phyloP scores from a whole-genome alignment of 1,139 yeast genomes.

The Starmera stellimalicola region DNA sequence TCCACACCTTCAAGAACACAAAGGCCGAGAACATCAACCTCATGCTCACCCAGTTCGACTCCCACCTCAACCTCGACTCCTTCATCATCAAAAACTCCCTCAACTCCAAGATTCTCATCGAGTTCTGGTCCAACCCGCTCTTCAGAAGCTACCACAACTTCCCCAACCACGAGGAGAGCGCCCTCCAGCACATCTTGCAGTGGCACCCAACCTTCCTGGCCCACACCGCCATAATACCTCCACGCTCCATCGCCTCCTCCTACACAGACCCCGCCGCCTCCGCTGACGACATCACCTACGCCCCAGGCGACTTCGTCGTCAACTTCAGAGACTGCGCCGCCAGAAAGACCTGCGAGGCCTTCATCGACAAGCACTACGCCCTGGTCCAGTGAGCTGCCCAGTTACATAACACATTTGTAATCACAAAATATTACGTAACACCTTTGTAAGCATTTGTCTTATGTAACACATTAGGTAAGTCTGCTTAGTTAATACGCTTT shows the following conservation, averaged over 20 bases:
- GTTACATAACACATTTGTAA: background rate
- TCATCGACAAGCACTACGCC: constrained; percentile 31
- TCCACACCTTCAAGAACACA: constrained; percentile 60
- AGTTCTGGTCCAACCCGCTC: constrained; percentile 66
- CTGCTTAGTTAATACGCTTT: too few relatives aligned
- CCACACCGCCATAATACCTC: constrained; percentile 63
- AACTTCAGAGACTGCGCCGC: constrained; percentile 47
- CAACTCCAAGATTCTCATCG: constrained; percentile 57
- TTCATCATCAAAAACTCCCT: constrained; percentile 60
- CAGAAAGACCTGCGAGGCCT: constrained; percentile 40
- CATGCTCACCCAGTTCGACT: constrained; percentile 56
- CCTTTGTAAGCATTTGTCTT: too few relatives aligned
- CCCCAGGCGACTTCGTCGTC: constrained; percentile 55
- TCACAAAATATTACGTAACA: too few relatives aligned
- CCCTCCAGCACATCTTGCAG: constrained; percentile 74
- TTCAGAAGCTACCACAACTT: constrained; percentile 58
- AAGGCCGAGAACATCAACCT: constrained; percentile 44
- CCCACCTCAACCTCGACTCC: constrained; percentile 54
- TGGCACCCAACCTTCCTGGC: constrained; percentile 85
- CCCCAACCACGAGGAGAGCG: constrained; percentile 50
- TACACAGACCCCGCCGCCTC: constrained; percentile 29
- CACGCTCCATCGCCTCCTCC: constrained; percentile 44
- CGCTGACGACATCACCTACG: constrained; percentile 34
- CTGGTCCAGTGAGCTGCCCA: background rate
- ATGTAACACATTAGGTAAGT: background rate